Conservation (phyloP, 306 rosid genomes). For the Abrus pulchellus region DNA sequence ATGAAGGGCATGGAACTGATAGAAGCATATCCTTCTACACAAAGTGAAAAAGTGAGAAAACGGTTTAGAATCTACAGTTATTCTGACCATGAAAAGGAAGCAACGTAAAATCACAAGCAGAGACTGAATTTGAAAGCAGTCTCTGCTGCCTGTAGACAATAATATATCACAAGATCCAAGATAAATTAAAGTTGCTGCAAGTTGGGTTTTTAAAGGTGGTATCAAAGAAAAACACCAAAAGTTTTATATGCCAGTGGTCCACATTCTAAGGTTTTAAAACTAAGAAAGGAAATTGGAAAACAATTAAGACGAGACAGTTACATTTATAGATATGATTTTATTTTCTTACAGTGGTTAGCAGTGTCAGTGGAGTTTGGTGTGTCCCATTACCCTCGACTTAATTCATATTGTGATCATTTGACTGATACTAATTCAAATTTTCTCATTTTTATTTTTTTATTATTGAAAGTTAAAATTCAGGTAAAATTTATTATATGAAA, state of each 20-base stretch:
- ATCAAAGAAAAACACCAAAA: constrained; percentile 44
- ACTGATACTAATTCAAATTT: too few species aligned
- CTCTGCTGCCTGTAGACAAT: constrained; percentile 43
- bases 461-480: too few species aligned
- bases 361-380: constrained; percentile 31
- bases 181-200: constrained; percentile 24
- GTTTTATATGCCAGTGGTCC: constrained; percentile 49
- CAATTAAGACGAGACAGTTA: constrained; percentile 9
- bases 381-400: constrained; percentile 6
- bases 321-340: constrained; percentile 31
- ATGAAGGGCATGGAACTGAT: constrained; percentile 43
- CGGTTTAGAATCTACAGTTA: constrained; percentile 55
- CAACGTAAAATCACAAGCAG: constrained; percentile 54
- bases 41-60: constrained; percentile 41
- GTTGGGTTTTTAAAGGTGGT: constrained; percentile 41
- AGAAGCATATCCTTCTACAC: constrained; percentile 41
- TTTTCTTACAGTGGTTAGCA: not conserved
- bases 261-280: constrained; percentile 9
- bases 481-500: too few species aligned
- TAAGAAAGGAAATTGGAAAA: not conserved
- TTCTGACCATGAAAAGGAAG: constrained; percentile 66
- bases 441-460: too few species aligned
- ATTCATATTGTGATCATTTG: not conserved
- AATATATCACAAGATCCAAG: constrained; percentile 72
- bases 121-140: constrained; percentile 55